Percentiles rank a stretch among this genome's conserved stretches.
These are phyloP conservation scores for Diaporthe sp. DNA, from an alignment of 2,329 filamentous ascomycete genomes.

Conservation along the genomic window DNA sequence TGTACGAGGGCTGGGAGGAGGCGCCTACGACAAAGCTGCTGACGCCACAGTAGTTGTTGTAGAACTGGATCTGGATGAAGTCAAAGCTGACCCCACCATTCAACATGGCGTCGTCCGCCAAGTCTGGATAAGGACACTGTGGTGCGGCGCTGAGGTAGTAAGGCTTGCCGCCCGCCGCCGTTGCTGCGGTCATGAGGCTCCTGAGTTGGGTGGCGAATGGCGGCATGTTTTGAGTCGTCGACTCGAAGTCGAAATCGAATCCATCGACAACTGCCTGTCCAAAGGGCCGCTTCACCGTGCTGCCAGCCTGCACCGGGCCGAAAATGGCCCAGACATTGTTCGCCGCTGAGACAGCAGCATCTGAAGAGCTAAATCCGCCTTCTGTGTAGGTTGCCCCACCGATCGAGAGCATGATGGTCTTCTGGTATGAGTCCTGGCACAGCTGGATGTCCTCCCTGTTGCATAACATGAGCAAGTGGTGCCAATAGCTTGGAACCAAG, in stretches of 20 bases:
- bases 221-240: slow-evolving; percentile 69
- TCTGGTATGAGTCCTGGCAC: slow-evolving; percentile 74
- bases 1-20: slow-evolving; percentile 66
- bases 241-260: slow-evolving; percentile 84
- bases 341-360: slow-evolving; percentile 68
- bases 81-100: slow-evolving; percentile 68
- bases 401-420: slow-evolving; percentile 80
- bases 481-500: too few relatives aligned
- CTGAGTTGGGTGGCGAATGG: slow-evolving; percentile 73
- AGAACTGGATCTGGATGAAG: slow-evolving; percentile 76
- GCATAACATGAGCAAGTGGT: neutral
- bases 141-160: slow-evolving; percentile 76
- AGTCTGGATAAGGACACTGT: slow-evolving; percentile 77
- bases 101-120: slow-evolving; percentile 70
- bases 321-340: slow-evolving; percentile 79
- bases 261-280: slow-evolving; percentile 77
- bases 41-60: slow-evolving; percentile 77
- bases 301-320: slow-evolving; percentile 65
- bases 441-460: slow-evolving; percentile 63
- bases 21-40: slow-evolving; percentile 62
- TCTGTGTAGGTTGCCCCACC: slow-evolving; percentile 80
- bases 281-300: slow-evolving; percentile 73
- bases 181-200: slow-evolving; percentile 65
- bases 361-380: slow-evolving; percentile 71
- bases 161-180: slow-evolving; percentile 60